Conservation (phyloP, 139 green algal species). For the Tetratostichococcus sp. region DNA sequence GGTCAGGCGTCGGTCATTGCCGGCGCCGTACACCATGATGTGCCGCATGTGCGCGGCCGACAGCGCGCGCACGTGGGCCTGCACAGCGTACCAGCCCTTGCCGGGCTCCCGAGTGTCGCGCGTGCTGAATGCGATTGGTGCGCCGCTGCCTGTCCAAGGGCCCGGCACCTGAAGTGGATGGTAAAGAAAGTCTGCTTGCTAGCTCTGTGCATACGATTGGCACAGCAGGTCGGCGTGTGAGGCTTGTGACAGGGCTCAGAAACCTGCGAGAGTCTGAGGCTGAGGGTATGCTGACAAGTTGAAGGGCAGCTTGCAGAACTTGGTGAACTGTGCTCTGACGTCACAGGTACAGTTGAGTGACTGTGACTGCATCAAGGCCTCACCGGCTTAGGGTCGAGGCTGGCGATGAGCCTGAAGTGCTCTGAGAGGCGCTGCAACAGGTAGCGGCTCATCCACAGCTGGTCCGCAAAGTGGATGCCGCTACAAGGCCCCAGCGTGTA, state of each 20-base stretch:
- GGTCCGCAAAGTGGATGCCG: conserved; percentile 62
- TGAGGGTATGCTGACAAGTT: too few species aligned
- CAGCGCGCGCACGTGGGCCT: conserved; percentile 48
- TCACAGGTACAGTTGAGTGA: too few species aligned
- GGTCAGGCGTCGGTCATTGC: conserved; percentile 31
- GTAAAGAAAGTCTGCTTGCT: too few species aligned
- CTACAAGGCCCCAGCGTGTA: conserved; percentile 63
- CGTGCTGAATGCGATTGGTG: conserved; percentile 68
- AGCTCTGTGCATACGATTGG: too few species aligned
- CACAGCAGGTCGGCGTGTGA: too few species aligned
- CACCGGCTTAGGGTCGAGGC: conserved; percentile 56
- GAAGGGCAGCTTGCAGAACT: too few species aligned
- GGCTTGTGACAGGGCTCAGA: too few species aligned
- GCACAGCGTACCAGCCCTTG: conserved; percentile 49
- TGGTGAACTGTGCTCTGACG: too few species aligned
- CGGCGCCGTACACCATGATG: conserved; percentile 62
- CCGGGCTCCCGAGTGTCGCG: conserved; percentile 34
- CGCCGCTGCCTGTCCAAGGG: conserved; percentile 49
- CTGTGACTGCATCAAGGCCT: too few species aligned
- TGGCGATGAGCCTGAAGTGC: conserved; percentile 36
- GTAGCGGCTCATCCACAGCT: conserved; percentile 71
- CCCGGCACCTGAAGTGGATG: conserved; percentile 19
- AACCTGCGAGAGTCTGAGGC: too few species aligned
- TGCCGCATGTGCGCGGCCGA: conserved; percentile 46
- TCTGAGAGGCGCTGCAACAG: conserved; percentile 57